These are phyloP conservation scores for Nakazawaea pomicola DNA, from an alignment of 805 yeast species.

Conservation along the genomic window DNA sequence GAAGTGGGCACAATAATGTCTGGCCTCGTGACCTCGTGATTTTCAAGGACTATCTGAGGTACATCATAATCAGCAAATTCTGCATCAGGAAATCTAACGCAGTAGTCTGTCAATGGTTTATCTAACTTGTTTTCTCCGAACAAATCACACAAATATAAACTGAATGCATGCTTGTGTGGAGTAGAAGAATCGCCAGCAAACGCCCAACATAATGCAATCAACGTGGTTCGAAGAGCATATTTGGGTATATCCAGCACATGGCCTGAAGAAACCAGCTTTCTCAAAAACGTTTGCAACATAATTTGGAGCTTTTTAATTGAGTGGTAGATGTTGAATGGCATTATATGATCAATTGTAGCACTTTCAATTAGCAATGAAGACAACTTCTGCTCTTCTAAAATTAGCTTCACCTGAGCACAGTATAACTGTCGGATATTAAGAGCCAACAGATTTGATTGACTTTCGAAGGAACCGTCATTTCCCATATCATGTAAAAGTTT, in stretches of 20 bases:
- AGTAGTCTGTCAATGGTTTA: conserved; percentile 33
- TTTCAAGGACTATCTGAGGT: conserved; percentile 41
- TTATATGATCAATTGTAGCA: conserved; percentile 37
- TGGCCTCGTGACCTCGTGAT: conserved; percentile 55
- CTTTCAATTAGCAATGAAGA: conserved; percentile 23
- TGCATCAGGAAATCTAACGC: conserved; percentile 38
- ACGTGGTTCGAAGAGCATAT: conserved; percentile 29
- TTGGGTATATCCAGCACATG: conserved; percentile 21
- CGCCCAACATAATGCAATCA: conserved; percentile 53
- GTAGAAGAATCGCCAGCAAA: conserved; percentile 52
- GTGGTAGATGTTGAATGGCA: conserved; percentile 39
- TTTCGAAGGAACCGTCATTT: background rate
- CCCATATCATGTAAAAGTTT: conserved; percentile 15
- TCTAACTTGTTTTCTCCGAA: conserved; percentile 5
- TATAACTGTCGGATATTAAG: background rate
- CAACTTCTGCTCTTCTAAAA: conserved; percentile 12
- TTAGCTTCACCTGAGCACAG: background rate
- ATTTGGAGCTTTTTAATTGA: conserved; percentile 34
- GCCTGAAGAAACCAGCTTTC: conserved; percentile 18
- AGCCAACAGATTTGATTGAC: background rate
- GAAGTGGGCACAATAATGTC: conserved; percentile 70
- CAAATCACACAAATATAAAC: conserved; percentile 21
- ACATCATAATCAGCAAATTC: conserved; percentile 41
- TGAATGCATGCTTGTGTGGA: conserved; percentile 30
- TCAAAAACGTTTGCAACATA: conserved; percentile 32